Evolutionary conservation across 139 green algal genomes (phyloP).

Genomic region (Coccomyxa sp.): DNA sequence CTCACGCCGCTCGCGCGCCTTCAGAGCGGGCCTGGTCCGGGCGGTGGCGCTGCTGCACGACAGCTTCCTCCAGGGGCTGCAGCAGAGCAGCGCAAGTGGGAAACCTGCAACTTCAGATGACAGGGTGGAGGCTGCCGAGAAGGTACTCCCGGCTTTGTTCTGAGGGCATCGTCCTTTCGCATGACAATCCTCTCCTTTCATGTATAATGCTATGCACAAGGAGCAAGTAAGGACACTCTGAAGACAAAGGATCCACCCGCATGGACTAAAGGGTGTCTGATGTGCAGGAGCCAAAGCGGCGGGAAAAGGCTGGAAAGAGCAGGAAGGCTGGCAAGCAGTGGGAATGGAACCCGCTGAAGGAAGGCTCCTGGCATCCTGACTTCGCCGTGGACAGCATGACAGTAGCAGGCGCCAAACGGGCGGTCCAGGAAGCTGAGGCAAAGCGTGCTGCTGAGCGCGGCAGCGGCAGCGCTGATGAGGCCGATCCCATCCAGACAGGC

Average conservation of each 20-base stretch:
- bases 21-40: constrained; percentile 32
- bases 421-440: background rate
- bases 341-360: constrained; percentile 16
- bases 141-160: too few species aligned
- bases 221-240: too few species aligned
- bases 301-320: background rate
- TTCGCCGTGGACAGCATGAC: constrained; percentile 7
- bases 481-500: too few species aligned
- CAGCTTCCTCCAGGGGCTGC: constrained; percentile 7
- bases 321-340: constrained; percentile 1
- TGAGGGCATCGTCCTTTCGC: too few species aligned
- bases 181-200: too few species aligned
- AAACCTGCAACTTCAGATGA: background rate
- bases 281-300: too few species aligned
- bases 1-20: constrained; percentile 29
- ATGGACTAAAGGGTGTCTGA: too few species aligned
- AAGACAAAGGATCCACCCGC: too few species aligned
- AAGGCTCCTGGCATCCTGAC: constrained; percentile 25
- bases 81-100: background rate
- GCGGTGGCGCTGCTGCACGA: constrained; percentile 23
- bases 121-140: too few species aligned
- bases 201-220: too few species aligned
- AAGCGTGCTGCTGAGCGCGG: background rate
- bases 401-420: background rate
- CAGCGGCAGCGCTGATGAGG: background rate